Evolutionary conservation across 164 flowering plant genomes (phyloP), one percentile per base, ranked within the genome.

Genomic region (Akebia trifoliata): DNA sequence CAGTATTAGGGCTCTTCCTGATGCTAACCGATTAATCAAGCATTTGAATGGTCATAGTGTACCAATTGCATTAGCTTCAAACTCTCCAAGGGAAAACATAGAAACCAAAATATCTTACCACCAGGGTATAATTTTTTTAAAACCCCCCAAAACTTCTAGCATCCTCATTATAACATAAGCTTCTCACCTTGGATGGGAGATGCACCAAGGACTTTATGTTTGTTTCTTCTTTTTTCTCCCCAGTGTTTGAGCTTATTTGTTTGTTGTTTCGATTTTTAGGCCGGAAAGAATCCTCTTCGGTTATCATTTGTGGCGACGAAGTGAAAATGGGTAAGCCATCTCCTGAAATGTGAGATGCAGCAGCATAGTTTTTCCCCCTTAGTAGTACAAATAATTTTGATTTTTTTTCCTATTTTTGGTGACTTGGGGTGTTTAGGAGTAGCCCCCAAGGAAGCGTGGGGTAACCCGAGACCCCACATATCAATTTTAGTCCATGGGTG

Each of bases 11-110:
- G 76, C 94, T 51, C 84, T 75, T 56, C 95, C 97, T 45, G 98
- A 97, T 40, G 88, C 94, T 30, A 68, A 73, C 55, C 76, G 97
- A 54, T 70, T 93, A 53, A 72, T 93, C 58, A 80, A 78, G 46
- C 98, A 93, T 84, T 76, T 93, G 59, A 70, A 59, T 14, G 51
- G 61, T 42, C 80, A 85, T 74, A 79, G 82, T 21, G 82, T 86
- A 57, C 84, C 78, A 18, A 74, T 85, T 78, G 98, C 92, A 39
- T 68, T 92, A 77, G 96, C 96, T 62, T 92, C 96, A 62, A 89
- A 92, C 62, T 92, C 96, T 72, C 72, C 85, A 10, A 80, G 69
- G 63, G 77, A 39, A 42, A 69, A 28, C 64, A 71, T 92, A 64
- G 91, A 85, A 59, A 47, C 73, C 48, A 92, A 92, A 72, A 78